Conservation (phyloP, 345 rosid genomes). For the Aegle marmelos region DNA sequence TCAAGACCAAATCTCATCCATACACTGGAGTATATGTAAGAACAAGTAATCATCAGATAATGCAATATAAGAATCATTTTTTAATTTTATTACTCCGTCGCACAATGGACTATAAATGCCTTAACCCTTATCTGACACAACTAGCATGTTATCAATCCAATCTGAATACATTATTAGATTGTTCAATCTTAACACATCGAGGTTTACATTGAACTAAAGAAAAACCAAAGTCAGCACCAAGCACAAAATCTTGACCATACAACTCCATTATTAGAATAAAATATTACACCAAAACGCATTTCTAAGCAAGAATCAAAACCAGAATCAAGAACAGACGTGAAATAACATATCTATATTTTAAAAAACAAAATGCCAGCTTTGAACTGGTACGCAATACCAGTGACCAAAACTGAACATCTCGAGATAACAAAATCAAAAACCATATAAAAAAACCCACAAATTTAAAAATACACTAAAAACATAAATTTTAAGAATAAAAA, state of each 20-base stretch:
- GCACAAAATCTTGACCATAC: neutral
- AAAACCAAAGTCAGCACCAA: neutral
- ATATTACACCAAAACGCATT: neutral
- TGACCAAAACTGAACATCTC: neutral
- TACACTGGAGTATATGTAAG: neutral
- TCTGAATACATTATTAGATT: neutral
- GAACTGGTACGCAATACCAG: neutral
- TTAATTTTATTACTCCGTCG: neutral
- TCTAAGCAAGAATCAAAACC: neutral
- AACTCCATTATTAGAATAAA: neutral
- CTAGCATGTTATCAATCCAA: neutral
- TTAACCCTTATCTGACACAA: neutral
- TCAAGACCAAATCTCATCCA: neutral
- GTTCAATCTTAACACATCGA: neutral
- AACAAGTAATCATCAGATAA: neutral
- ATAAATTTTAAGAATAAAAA: neutral
- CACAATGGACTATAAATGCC: neutral
- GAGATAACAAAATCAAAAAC: neutral
- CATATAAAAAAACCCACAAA: neutral
- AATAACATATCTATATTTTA: neutral
- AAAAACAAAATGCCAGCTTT: neutral
- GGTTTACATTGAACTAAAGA: neutral
- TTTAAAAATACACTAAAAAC: neutral
- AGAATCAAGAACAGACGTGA: neutral
- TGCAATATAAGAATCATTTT: neutral